Conservation (phyloP, 2,329 filamentous ascomycete species). For the Phyllosticta citrichinensis region DNA sequence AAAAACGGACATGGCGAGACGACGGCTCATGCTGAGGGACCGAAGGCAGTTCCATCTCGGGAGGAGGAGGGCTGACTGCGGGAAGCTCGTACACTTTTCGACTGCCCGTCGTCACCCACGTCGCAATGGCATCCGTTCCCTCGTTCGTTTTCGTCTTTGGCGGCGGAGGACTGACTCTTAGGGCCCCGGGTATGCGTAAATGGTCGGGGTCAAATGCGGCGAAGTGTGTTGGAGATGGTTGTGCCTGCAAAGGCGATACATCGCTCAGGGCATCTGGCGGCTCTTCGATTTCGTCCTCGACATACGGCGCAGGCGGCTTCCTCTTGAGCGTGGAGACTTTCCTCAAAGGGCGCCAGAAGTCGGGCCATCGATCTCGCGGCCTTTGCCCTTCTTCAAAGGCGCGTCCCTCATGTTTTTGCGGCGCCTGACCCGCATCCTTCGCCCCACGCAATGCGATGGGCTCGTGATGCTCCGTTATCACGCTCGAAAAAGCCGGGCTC, state of each 20-base stretch:
- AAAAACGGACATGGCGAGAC: neutral
- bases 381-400: neutral
- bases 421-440: neutral
- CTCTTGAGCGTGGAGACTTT: neutral
- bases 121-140: slow-evolving; percentile 1
- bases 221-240: neutral
- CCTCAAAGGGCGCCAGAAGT: neutral
- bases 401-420: neutral
- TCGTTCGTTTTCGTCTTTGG: neutral
- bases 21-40: neutral
- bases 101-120: neutral
- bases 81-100: slow-evolving; percentile 4
- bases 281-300: neutral
- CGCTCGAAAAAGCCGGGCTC: slow-evolving; percentile 1
- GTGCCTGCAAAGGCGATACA: neutral
- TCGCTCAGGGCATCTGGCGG: slow-evolving; percentile 1
- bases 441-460: neutral
- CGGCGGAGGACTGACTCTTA: neutral
- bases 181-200: slow-evolving; percentile 2
- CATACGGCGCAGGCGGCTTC: neutral
- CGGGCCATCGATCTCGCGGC: neutral
- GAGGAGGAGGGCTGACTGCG: neutral
- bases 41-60: neutral
- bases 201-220: slow-evolving; percentile 7
- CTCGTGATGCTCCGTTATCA: neutral